These are phyloP conservation scores for Phaeosphaeriaceae sp. DNA, from an alignment of 2,329 filamentous ascomycete genomes.

Conservation along the genomic window DNA sequence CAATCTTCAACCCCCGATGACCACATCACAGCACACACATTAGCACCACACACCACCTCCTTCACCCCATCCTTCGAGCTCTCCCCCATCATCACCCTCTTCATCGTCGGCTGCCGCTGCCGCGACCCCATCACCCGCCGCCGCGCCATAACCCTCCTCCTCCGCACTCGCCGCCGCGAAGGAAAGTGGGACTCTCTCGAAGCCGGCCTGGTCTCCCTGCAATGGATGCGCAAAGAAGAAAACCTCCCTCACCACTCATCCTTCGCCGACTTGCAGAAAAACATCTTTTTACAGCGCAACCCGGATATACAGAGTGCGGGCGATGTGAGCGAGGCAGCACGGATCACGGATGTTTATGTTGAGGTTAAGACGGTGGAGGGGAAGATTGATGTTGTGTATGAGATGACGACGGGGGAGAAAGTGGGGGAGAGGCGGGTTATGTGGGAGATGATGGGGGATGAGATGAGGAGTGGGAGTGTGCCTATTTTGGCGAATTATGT, in stretches of 20 bases:
- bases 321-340: background rate
- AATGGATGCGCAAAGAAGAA: slow-evolving; percentile 33
- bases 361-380: background rate
- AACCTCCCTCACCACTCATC: background rate
- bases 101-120: slow-evolving; percentile 33
- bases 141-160: slow-evolving; percentile 31
- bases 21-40: slow-evolving; percentile 1
- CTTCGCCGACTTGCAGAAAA: background rate
- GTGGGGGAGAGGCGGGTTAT: background rate
- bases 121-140: slow-evolving; percentile 35
- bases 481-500: background rate
- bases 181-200: slow-evolving; percentile 36
- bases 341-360: background rate
- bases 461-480: background rate
- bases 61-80: slow-evolving; percentile 39
- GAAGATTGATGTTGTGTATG: background rate
- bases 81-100: slow-evolving; percentile 34
- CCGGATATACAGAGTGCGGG: background rate
- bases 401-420: background rate
- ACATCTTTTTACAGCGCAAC: background rate
- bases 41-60: slow-evolving; percentile 1
- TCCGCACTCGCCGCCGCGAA: slow-evolving; percentile 32
- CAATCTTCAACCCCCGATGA: background rate
- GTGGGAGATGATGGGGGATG: background rate
- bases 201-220: slow-evolving; percentile 28